These are phyloP conservation scores for Pyrenula aspistea DNA, from an alignment of 495 filamentous ascomycete genomes.

Conservation along the genomic window DNA sequence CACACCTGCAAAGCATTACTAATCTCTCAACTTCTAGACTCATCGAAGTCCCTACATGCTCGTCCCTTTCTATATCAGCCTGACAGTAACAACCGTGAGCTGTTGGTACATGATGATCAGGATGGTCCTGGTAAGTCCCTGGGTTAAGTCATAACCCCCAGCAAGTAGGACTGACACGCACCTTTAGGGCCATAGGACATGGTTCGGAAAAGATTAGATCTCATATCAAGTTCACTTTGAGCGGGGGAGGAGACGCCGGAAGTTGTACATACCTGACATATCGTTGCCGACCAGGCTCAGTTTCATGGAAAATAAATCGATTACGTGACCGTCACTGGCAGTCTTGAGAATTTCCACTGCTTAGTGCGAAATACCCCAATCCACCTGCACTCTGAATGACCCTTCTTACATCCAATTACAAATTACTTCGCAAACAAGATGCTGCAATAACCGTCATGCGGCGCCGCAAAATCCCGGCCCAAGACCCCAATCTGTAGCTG, in stretches of 20 bases:
- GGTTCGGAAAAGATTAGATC: conserved; percentile 57
- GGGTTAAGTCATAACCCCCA: conserved; percentile 3
- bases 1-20: too few species aligned
- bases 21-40: conserved; percentile 34
- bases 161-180: conserved; percentile 14
- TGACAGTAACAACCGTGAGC: conserved; percentile 29
- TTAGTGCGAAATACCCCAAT: too few species aligned
- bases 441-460: too few species aligned
- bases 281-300: too few species aligned
- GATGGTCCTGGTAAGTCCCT: conserved; percentile 39
- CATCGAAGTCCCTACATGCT: conserved; percentile 53
- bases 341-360: too few species aligned
- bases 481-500: neutral
- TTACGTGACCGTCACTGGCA: too few species aligned
- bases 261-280: neutral
- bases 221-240: neutral
- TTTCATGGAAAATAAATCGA: too few species aligned
- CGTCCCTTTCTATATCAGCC: conserved; percentile 56
- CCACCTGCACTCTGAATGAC: too few species aligned
- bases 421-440: too few species aligned
- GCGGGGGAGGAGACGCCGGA: neutral
- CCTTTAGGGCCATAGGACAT: conserved; percentile 72
- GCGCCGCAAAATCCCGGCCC: too few species aligned
- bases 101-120: conserved; percentile 36
- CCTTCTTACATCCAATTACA: too few species aligned